Conservation (phyloP, 1,139 yeast species). For the Suhomyces coccinellae region DNA sequence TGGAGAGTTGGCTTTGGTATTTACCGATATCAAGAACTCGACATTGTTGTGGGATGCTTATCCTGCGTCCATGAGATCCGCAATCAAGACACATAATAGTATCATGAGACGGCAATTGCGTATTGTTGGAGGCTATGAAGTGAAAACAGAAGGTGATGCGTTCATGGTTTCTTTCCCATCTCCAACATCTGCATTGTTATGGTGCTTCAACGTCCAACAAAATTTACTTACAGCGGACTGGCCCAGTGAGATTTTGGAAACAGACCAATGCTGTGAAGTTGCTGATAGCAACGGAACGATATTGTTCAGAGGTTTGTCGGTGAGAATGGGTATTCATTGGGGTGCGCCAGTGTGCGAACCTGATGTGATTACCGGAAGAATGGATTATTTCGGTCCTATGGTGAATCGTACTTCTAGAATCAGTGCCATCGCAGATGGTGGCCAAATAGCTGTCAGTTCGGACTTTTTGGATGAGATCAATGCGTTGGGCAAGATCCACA, state of each 20-base stretch:
- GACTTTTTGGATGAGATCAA: slow-evolving; percentile 77
- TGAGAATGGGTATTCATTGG: slow-evolving; percentile 98
- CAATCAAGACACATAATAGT: slow-evolving; percentile 89
- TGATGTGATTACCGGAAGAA: slow-evolving; percentile 91
- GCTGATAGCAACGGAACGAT: slow-evolving; percentile 63
- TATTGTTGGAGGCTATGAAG: slow-evolving; percentile 95
- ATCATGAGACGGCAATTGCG: slow-evolving; percentile 93
- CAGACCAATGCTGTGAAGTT: slow-evolving; percentile 82
- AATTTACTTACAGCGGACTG: slow-evolving; percentile 83
- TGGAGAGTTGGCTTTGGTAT: slow-evolving; percentile 91
- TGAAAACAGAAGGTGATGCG: slow-evolving; percentile 98
- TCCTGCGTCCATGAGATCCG: slow-evolving; percentile 95
- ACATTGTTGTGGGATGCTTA: slow-evolving; percentile 91
- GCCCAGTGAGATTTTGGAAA: slow-evolving; percentile 90
- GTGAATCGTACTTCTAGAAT: slow-evolving; percentile 94
- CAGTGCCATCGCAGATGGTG: slow-evolving; percentile 95
- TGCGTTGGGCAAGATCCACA: slow-evolving; percentile 56
- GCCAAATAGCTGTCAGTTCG: slow-evolving; percentile 86
- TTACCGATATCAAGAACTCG: slow-evolving; percentile 95
- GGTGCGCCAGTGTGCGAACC: slow-evolving; percentile 96
- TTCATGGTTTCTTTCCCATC: slow-evolving; percentile 98
- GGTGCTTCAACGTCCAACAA: slow-evolving; percentile 94
- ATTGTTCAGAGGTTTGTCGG: slow-evolving; percentile 85
- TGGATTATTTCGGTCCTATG: slow-evolving; percentile 99
- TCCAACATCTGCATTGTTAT: slow-evolving; percentile 82